Evolutionary conservation across 129 eudicot genomes (phyloP).

Genomic region (Artemisia tridentata): DNA sequence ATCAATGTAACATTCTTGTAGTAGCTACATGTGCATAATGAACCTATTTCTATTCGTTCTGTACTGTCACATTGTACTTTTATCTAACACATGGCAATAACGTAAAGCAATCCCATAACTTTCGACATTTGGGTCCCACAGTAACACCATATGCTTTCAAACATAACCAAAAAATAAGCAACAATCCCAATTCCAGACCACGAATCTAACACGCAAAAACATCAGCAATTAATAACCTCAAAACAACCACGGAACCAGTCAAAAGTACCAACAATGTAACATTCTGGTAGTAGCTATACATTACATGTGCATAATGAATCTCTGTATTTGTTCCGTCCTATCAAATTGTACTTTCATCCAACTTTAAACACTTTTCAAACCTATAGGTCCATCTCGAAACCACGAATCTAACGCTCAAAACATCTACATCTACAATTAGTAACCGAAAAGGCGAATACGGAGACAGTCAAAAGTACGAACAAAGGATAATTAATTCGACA

Average conservation of each 20-base stretch:
- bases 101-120: slow-evolving; percentile 2
- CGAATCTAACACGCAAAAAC: too few relatives aligned
- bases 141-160: too few relatives aligned
- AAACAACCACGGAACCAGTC: too few relatives aligned
- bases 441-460: neutral
- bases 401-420: too few relatives aligned
- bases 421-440: neutral
- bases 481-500: neutral
- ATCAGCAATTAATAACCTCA: too few relatives aligned
- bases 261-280: too few relatives aligned
- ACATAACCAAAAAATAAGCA: too few relatives aligned
- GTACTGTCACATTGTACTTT: neutral
- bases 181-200: too few relatives aligned
- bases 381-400: too few relatives aligned
- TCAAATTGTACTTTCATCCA: neutral
- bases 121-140: neutral
- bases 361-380: too few relatives aligned
- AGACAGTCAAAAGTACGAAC: neutral
- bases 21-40: neutral
- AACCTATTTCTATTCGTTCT: neutral
- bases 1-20: neutral
- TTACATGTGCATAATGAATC: neutral
- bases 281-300: too few relatives aligned
- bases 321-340: neutral
- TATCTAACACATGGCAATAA: neutral